These are phyloP conservation scores for Vigna radiata DNA, from an alignment of 306 rosid genomes.

Conservation along the genomic window DNA sequence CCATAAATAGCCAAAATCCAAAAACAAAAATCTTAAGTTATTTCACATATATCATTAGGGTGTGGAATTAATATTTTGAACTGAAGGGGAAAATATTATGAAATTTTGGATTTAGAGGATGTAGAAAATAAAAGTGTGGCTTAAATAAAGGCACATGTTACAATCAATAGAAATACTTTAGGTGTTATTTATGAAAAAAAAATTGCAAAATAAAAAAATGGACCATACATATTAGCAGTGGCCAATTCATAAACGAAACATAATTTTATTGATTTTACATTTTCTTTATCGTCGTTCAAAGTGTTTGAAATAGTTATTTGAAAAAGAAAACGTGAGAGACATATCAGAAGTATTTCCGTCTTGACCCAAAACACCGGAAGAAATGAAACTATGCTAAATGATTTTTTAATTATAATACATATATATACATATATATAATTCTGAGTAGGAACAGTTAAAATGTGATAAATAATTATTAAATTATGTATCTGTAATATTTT, in stretches of 20 bases:
- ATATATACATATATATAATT: too few species aligned
- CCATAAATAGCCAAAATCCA: too few species aligned
- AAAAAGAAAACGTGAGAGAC: too few species aligned
- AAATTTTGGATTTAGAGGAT: neutral
- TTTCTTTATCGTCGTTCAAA: constrained; percentile 5
- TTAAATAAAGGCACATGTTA: neutral
- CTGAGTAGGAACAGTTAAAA: too few species aligned
- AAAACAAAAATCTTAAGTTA: neutral
- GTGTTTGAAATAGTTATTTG: neutral
- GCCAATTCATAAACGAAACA: constrained; percentile 31
- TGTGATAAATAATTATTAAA: too few species aligned
- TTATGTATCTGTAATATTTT: too few species aligned
- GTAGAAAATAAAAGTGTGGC: neutral
- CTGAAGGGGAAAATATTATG: neutral
- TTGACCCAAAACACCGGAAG: too few species aligned
- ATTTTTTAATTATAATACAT: too few species aligned
- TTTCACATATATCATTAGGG: neutral
- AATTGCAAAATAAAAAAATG: neutral
- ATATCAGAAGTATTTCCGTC: too few species aligned
- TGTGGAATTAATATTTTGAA: neutral
- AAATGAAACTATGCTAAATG: too few species aligned
- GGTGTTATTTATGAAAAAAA: neutral
- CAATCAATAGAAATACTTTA: neutral
- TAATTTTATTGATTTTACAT: neutral
- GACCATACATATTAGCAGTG: neutral